phyloP scores from a whole-genome alignment of 129 eudicot species.

The Escallonia herrerae region DNA sequence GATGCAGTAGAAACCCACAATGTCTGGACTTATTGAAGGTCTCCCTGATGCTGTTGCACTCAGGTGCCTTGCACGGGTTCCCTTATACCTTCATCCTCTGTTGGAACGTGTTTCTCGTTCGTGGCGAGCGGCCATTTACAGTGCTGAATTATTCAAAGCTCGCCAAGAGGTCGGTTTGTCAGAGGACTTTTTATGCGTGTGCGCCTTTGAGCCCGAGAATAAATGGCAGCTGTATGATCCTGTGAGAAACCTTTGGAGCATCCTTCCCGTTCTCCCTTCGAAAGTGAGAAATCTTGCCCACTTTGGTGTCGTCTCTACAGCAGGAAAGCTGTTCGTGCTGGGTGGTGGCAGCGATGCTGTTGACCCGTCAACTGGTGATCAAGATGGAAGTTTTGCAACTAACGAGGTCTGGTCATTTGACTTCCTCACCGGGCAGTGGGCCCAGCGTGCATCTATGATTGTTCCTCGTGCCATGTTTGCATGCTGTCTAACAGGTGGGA shows the following conservation, averaged over 20 bases:
- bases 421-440: slow-evolving; percentile 61
- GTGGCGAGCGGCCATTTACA: slow-evolving; percentile 74
- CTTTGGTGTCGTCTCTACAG: slow-evolving; percentile 73
- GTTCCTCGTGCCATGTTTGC: slow-evolving; percentile 96
- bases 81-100: slow-evolving; percentile 65
- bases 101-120: slow-evolving; percentile 59
- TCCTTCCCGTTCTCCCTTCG: slow-evolving; percentile 86
- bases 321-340: slow-evolving; percentile 75
- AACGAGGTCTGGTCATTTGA: slow-evolving; percentile 94
- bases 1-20: slow-evolving; percentile 15
- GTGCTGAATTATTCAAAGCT: slow-evolving; percentile 70
- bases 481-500: slow-evolving; percentile 73
- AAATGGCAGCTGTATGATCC: slow-evolving; percentile 88
- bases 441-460: slow-evolving; percentile 67
- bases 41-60: slow-evolving; percentile 92
- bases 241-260: slow-evolving; percentile 66
- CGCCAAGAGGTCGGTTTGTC: slow-evolving; percentile 64
- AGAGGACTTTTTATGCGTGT: slow-evolving; percentile 68
- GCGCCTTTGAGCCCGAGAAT: slow-evolving; percentile 91
- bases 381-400: slow-evolving; percentile 87
- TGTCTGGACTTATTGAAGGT: slow-evolving; percentile 87
- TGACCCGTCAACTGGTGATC: slow-evolving; percentile 91
- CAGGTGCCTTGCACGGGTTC: slow-evolving; percentile 92
- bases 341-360: slow-evolving; percentile 99
- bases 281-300: slow-evolving; percentile 64